Conservation (phyloP, 768 basidiomycete genomes). For the Hydnomerulius pinastri region DNA sequence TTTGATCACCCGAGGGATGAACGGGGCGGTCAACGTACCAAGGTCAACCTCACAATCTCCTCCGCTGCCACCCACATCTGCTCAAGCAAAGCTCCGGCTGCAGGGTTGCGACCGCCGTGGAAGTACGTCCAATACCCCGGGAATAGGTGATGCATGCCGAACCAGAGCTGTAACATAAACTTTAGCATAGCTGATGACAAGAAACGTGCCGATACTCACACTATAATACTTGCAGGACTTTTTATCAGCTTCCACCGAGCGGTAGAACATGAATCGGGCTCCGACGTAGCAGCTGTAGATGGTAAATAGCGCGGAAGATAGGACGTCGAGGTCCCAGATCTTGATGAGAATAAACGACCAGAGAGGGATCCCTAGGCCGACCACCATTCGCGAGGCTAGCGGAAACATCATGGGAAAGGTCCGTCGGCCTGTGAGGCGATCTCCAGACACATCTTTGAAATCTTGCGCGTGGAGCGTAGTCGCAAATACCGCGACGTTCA, state of each 20-base stretch:
- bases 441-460: conserved; percentile 47
- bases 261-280: conserved; percentile 31
- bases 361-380: conserved; percentile 33
- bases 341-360: conserved; percentile 39
- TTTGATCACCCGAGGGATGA: too few relatives aligned
- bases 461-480: conserved; percentile 54
- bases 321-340: conserved; percentile 37
- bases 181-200: not conserved
- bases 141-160: conserved; percentile 35
- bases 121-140: conserved; percentile 39
- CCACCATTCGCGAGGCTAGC: conserved; percentile 34
- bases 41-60: too few relatives aligned
- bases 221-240: conserved; percentile 40
- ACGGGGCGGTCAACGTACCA: too few relatives aligned
- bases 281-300: conserved; percentile 37
- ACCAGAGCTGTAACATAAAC: conserved; percentile 31
- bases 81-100: too few relatives aligned
- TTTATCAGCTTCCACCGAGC: conserved; percentile 31
- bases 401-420: conserved; percentile 50
- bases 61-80: too few relatives aligned
- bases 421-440: conserved; percentile 37
- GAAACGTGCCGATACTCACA: conserved; percentile 25
- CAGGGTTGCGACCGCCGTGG: conserved; percentile 19
- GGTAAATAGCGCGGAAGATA: conserved; percentile 28
- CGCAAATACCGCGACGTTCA: conserved; percentile 40